Conservation (phyloP, 2,329 filamentous ascomycete genomes). For the Neonectria sp. region DNA sequence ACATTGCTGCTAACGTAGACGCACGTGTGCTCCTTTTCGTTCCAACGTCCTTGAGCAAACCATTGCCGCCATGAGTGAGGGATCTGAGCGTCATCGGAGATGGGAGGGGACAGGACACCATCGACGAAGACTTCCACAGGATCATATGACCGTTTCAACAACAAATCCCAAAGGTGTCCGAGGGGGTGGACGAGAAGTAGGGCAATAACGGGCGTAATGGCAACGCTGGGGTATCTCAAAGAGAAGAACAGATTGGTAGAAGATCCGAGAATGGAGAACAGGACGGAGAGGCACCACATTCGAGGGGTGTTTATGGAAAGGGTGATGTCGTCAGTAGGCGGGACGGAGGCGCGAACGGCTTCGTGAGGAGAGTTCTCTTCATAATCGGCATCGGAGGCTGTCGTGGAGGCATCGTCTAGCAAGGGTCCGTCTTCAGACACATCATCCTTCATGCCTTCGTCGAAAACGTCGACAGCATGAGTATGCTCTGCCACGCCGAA, state of each 20-base stretch:
- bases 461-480: constrained; percentile 61
- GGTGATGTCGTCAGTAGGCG: constrained; percentile 80
- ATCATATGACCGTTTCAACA: constrained; percentile 75
- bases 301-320: constrained; percentile 90
- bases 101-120: constrained; percentile 57
- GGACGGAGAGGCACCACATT: constrained; percentile 86
- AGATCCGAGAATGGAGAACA: constrained; percentile 86
- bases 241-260: constrained; percentile 92
- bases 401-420: constrained; percentile 55
- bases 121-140: constrained; percentile 64
- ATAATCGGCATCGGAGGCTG: constrained; percentile 65
- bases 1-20: constrained; percentile 93
- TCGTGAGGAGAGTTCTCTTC: constrained; percentile 82
- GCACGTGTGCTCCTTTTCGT: constrained; percentile 90
- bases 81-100: constrained; percentile 37
- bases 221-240: constrained; percentile 89
- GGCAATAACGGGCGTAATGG: constrained; percentile 90
- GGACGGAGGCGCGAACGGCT: constrained; percentile 85
- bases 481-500: constrained; percentile 66
- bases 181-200: constrained; percentile 88
- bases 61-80: constrained; percentile 71
- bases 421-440: constrained; percentile 54
- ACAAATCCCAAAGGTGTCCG: constrained; percentile 83
- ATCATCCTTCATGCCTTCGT: constrained; percentile 59
- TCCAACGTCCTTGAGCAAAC: constrained; percentile 87